These are phyloP conservation scores for Zoysia japonica DNA, from an alignment of 176 grass and related monocot species.

Conservation along the genomic window DNA sequence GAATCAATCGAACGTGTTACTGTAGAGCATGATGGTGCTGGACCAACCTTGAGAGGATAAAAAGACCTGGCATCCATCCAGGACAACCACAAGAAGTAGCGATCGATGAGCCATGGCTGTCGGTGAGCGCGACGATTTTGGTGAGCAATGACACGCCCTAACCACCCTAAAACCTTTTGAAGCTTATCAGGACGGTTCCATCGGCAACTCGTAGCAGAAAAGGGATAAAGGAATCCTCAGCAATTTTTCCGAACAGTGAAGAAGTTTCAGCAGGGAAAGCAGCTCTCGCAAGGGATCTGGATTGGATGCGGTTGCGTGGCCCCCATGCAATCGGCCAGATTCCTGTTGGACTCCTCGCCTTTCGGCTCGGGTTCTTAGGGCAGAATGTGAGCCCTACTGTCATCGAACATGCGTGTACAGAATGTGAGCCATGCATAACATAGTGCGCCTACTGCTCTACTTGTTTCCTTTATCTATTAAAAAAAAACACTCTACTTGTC, in stretches of 20 bases:
- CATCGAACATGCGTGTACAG: neutral
- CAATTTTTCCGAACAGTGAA: no score
- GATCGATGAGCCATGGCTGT: conserved; percentile 1
- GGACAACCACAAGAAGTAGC: no score
- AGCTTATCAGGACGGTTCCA: neutral
- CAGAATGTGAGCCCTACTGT: neutral
- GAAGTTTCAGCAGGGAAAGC: no score
- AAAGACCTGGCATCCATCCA: no score
- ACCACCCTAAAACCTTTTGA: neutral
- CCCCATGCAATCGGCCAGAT: conserved; percentile 1
- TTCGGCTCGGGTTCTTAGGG: neutral
- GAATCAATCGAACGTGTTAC: no score
- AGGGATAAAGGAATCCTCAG: conserved; percentile 14
- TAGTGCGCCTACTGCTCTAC: neutral
- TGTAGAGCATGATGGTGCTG: no score
- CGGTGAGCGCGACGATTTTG: conserved; percentile 38
- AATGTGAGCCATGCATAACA: neutral
- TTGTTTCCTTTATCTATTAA: no score
- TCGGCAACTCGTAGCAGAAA: neutral
- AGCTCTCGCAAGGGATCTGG: no score
- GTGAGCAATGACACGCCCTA: conserved; percentile 34
- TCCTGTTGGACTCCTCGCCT: neutral
- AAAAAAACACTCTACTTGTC: neutral
- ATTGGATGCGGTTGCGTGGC: neutral
- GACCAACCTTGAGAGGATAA: no score